Evolutionary conservation across 345 rosid species (phyloP).

Genomic region (Syzygium oleosum): DNA sequence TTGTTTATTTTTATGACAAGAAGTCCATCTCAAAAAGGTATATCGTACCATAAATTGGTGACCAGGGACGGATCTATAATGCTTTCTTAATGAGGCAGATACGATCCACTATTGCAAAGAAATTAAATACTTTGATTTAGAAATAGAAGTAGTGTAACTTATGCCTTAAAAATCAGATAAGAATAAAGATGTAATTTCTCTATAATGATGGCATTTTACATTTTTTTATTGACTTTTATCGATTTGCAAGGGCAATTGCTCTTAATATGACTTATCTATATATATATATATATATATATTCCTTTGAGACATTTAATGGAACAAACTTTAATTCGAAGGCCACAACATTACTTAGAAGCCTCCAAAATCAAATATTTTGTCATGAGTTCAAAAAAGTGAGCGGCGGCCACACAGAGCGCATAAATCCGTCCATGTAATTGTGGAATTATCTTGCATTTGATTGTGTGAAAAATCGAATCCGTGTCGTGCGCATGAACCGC

Average conservation of each 20-base stretch:
- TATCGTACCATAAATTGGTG: neutral
- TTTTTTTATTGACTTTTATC: neutral
- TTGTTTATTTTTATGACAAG: neutral
- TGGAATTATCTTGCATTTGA: neutral
- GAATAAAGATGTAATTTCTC: neutral
- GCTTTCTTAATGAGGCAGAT: neutral
- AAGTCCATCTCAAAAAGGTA: neutral
- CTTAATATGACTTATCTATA: neutral
- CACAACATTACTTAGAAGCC: neutral
- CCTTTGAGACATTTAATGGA: neutral
- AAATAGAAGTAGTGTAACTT: neutral
- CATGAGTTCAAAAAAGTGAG: neutral
- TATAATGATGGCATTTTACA: neutral
- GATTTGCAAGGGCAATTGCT: neutral
- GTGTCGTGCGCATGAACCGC: fast-evolving
- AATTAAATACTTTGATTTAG: neutral
- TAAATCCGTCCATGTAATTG: neutral
- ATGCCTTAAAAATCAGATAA: neutral
- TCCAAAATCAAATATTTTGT: neutral
- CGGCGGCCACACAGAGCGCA: neutral
- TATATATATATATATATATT: too few species aligned
- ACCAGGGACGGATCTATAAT: too few species aligned
- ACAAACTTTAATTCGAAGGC: neutral
- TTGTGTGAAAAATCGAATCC: neutral
- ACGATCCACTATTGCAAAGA: neutral